These are phyloP conservation scores for Cladophialophora yegresii DNA, from an alignment of 2,329 filamentous ascomycete species.

Conservation along the genomic window DNA sequence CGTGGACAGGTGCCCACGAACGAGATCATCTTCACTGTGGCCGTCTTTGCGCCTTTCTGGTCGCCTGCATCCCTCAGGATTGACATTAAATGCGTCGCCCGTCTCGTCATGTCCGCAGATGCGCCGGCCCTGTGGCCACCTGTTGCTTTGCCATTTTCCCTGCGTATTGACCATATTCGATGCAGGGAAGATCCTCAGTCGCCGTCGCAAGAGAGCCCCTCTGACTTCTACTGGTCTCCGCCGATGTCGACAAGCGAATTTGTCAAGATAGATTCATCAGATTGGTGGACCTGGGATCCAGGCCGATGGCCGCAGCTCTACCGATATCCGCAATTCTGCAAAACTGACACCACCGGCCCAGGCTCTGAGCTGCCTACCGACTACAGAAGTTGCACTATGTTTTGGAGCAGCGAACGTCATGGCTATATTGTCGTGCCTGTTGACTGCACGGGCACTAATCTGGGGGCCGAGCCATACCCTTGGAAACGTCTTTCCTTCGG, in stretches of 20 bases:
- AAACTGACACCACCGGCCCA: not conserved
- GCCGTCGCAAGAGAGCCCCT: not conserved
- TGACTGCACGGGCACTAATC: constrained; percentile 13
- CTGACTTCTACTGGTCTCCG: constrained; percentile 18
- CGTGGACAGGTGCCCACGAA: not conserved
- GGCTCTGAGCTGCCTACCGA: not conserved
- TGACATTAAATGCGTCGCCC: not conserved
- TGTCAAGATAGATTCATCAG: not conserved
- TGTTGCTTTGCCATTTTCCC: constrained; percentile 7
- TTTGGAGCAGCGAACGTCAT: constrained; percentile 25
- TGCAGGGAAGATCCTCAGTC: not conserved
- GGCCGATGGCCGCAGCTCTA: not conserved
- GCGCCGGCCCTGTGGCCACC: not conserved
- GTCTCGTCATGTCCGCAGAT: not conserved
- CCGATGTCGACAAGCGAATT: not conserved
- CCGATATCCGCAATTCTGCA: not conserved
- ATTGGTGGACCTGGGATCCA: constrained; percentile 23
- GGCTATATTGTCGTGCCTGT: constrained; percentile 18
- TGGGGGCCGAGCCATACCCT: not conserved
- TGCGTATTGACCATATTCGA: constrained; percentile 10
- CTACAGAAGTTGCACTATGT: constrained; percentile 14
- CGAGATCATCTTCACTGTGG: not conserved
- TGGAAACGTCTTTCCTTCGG: constrained; percentile 25
- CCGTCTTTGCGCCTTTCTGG: not conserved
- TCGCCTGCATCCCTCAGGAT: not conserved